Evolutionary conservation across 139 green algal species (phyloP), one percentile per base, ranked within the genome.

Genomic region (Chlorella sp.): DNA sequence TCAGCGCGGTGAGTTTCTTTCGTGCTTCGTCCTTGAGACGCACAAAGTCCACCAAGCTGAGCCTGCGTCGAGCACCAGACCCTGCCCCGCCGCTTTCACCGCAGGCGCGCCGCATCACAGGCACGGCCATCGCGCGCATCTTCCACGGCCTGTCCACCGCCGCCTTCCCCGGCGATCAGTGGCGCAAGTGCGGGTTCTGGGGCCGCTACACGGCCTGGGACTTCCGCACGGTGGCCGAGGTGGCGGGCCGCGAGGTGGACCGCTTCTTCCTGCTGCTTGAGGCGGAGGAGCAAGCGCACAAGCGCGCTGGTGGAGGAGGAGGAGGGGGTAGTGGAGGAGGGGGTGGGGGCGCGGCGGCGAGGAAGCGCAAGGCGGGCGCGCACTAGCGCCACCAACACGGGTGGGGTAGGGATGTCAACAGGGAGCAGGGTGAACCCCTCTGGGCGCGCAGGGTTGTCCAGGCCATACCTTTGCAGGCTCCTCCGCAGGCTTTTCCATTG

Each of bases 141-240:
- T 64, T 94, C 61, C 87, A 91, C 31, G 91, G 90, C 0, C 64
- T 94, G n/a, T 14, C 62, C 33, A 83, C 80, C 31, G 83, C 90
- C 3, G 87, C 84, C 34, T 89, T 86, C 59, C 89, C 90, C 0
- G 60, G 74, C 0, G 71, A 82, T 20, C 66, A 66, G 20, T 93
- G 86, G 85, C 63, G 64, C 71, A 89, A 88, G 67, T 80, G 74
- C n/a, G 74, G 74, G 3, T 74, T 80, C 59, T 80, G 74, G 74
- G 74, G 67, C 35, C 49, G 31, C 1, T 62, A 35, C 67, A 65
- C 67, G n/a, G 5, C n/a, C 5, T 72, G 67, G 67, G 67, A 72
- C 67, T 72, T 72, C 29, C 27, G 35, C 5, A 2, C 14, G 26
- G 64, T 72, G 27, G 42, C 36, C 5, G 42, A 49, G 42, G 35